Base-by-base conservation (phyloP, 2,329 filamentous ascomycete species). In the Penicillium hesseltinei region DNA sequence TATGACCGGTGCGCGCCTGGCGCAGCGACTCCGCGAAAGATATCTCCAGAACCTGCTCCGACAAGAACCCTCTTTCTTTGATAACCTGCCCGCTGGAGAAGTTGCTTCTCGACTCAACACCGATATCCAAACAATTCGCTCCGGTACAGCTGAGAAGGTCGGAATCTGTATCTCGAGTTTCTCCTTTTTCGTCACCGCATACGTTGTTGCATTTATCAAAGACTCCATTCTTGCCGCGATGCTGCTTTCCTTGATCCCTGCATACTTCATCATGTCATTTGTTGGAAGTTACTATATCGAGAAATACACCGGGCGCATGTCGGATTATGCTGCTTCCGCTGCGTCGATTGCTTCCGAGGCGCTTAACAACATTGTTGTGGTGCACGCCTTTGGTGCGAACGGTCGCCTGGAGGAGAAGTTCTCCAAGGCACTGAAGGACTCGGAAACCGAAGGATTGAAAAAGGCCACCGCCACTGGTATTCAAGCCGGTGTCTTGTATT, bases 121-220 rank as follows among this genome's bases (percentile, higher is more conserved):
- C 53, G 87, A 90, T 64, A 86, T 89, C 35, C 82, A 86, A 57
- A 82, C 83, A 1, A 84, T 90, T 51, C 87, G 88, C 65, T 81
- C 82, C 0, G 88, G 88, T 15, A 88, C 87, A 0, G 86, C 84
- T 1, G 88, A 90, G 71, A 90, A 90, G 69, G 86, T 88, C 17
- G 87, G 87, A 51, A 82, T 88, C 35, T 81, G 83, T 62, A 77
- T 90, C 5, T 80, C 82, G 25, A 85, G 81, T 50, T 71, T 83
- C 10, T 84, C 84, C 2, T 90, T 88, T 70, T 89, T 89, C 66
- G 68, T 88, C 52, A 85, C 87, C 0, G 84, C 86, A 3, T 89
- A 88, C 60, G 77, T 86, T 5, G 82, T 90, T 17, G 85, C 86
- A 2, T 90, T 90, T 61, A 82, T 85, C 68, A 85, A 87, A 64